Evolutionary conservation across 2,329 filamentous ascomycete species (phyloP).

Genomic region (Cercospora zeina): DNA sequence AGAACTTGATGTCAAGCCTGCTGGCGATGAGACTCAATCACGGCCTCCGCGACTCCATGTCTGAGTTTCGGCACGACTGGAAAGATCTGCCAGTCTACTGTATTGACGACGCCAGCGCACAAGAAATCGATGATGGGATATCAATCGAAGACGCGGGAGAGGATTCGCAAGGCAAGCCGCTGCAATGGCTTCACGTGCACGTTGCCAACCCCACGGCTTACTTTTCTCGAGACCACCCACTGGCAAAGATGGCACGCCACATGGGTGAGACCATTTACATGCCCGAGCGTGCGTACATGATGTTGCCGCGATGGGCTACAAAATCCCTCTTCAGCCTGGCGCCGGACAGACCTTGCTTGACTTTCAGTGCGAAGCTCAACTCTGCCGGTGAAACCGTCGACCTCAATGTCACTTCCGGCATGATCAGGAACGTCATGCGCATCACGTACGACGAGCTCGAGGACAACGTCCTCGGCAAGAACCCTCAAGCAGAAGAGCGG

Average conservation of each 20-base stretch:
- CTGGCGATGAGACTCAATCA: conserved; percentile 35
- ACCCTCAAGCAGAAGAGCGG: conserved; percentile 10
- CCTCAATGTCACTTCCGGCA: conserved; percentile 55
- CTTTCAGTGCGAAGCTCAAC: conserved; percentile 60
- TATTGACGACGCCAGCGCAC: conserved; percentile 66
- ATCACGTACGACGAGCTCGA: conserved; percentile 50
- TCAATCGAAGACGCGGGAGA: conserved; percentile 59
- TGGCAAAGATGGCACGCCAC: conserved; percentile 63
- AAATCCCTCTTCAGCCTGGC: conserved; percentile 57
- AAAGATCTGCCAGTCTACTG: conserved; percentile 64
- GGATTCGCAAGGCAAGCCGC: conserved; percentile 38
- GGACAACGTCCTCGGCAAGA: conserved; percentile 22
- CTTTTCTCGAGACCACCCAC: conserved; percentile 59
- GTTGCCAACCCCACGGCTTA: conserved; percentile 75
- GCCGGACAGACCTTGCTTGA: conserved; percentile 57
- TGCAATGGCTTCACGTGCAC: conserved; percentile 76
- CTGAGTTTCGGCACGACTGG: conserved; percentile 60
- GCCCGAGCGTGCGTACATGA: conserved; percentile 57
- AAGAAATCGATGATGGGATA: conserved; percentile 76
- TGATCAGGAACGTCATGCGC: conserved; percentile 55
- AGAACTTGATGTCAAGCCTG: conserved; percentile 43
- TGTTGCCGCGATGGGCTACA: conserved; percentile 56
- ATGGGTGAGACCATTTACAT: conserved; percentile 59
- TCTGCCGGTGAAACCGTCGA: conserved; percentile 55
- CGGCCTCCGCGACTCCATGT: conserved; percentile 57